phyloP scores from a whole-genome alignment of 2,329 filamentous ascomycete genomes.

The Cladobotryum protrusum region DNA sequence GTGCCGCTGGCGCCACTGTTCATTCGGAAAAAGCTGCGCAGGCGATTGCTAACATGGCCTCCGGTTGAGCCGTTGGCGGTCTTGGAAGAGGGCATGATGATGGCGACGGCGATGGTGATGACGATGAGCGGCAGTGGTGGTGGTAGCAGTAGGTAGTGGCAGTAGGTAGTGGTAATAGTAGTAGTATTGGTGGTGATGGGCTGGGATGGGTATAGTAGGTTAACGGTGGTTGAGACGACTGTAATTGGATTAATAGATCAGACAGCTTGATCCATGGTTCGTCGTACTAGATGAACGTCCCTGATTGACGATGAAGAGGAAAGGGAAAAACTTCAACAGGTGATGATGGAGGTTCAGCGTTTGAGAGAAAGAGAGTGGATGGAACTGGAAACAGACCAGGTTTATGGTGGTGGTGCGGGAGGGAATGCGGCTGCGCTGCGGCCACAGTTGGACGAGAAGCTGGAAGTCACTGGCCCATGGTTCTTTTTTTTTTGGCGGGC shows the following conservation, averaged over 20 bases:
- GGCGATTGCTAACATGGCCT: constrained; percentile 59
- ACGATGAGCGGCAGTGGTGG: neutral
- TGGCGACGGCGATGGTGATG: constrained; percentile 11
- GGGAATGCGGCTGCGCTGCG: constrained; percentile 7
- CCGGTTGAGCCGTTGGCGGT: constrained; percentile 40
- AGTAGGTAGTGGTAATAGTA: neutral
- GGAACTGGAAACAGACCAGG: constrained; percentile 7
- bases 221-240: neutral
- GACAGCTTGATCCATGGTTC: constrained; percentile 34
- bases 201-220: neutral
- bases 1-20: constrained; percentile 42
- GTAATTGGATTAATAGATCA: constrained; percentile 20
- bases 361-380: neutral
- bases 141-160: neutral
- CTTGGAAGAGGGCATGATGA: constrained; percentile 49
- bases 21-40: constrained; percentile 68
- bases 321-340: neutral
- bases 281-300: constrained; percentile 13
- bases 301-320: constrained; percentile 1
- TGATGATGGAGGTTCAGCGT: constrained; percentile 5
- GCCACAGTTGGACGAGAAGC: neutral
- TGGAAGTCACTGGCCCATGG: constrained; percentile 15
- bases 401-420: constrained; percentile 13
- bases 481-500: neutral
- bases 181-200: neutral